Evolutionary conservation across 257 asterid species (phyloP).

Genomic region (Echium plantagineum): DNA sequence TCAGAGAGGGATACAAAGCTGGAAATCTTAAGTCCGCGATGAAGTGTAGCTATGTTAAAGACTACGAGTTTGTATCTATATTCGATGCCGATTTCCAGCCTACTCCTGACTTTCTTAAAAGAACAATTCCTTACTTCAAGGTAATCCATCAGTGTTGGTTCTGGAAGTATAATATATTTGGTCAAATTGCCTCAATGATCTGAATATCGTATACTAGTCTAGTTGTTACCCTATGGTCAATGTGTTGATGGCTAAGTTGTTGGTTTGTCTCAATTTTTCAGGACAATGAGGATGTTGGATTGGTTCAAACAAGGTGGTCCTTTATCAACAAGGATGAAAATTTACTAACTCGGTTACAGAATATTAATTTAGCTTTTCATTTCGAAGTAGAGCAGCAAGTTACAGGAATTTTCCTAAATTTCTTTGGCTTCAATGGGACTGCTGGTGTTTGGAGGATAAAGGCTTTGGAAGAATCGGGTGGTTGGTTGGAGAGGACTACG

Average conservation of each 20-base stretch:
- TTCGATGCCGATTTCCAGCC: conserved; percentile 83
- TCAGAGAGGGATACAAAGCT: conserved; percentile 70
- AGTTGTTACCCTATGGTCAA: no score
- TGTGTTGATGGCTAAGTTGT: background rate
- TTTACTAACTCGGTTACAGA: conserved; percentile 56
- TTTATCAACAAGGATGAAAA: conserved; percentile 73
- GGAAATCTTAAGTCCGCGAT: conserved; percentile 75
- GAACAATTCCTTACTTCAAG: conserved; percentile 64
- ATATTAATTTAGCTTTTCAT: conserved; percentile 59
- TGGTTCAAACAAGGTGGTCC: conserved; percentile 80
- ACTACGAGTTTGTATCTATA: conserved; percentile 66
- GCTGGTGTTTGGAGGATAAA: conserved; percentile 81
- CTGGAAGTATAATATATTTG: background rate
- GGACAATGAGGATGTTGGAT: conserved; percentile 62
- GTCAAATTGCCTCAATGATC: no score
- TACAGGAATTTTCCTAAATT: conserved; percentile 50
- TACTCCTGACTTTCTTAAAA: conserved; percentile 46
- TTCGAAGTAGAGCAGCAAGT: conserved; percentile 83
- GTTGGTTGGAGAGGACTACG: conserved; percentile 78
- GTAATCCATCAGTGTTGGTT: conserved; percentile 18
- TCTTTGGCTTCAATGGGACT: conserved; percentile 76
- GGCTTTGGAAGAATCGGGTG: conserved; percentile 72
- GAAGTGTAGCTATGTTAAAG: conserved; percentile 59
- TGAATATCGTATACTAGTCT: no score
- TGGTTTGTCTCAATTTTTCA: conserved; percentile 12